Evolutionary conservation across 2,329 filamentous ascomycete genomes (phyloP), one percentile per base, ranked within the genome.

Genomic region (Cladophialophora chaetospira): DNA sequence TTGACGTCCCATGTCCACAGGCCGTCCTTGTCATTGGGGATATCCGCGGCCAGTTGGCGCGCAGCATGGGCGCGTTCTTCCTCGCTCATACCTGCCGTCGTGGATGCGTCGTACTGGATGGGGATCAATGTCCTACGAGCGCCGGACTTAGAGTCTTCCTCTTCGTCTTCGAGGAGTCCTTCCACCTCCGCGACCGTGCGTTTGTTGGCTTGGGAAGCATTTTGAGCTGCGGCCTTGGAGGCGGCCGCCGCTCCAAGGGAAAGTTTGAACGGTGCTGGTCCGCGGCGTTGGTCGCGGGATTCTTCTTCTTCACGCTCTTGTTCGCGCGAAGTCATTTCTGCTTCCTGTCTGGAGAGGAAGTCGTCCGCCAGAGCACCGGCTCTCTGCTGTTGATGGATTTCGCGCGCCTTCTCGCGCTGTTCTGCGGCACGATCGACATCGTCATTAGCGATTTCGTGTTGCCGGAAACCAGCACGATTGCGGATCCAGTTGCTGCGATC

Each of bases 1-100:
- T 92, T 89, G 71, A 99, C 85, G 15, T 88, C 78, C 90, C 91
- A 97, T n/a, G 81, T 83, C 90, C 93, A 99, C 3, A 99, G 79
- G 0, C 89, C 91, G 2, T 88, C 85, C 71, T 88, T 90, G 69
- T 94, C 88, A 11, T 86, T 88, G 0, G 94, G 94, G 62, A 99
- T 97, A 71, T 97, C 91, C 53, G 88, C 84, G 0, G 93, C 94
- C 52, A 99, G 80, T 51, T 91, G 85, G 62, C 88, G 82, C 17
- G 91, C 88, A 0, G 91, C 90, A 68, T 91, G 86, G 43, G 88
- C 86, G 33, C 93, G 83, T 71, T 99, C 93, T 72, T 96, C 92
- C 53, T 96, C 90, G 1, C 88, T 86, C 76, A 94, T 88, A 10
- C 83, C 80, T 36, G 86, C 83, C 57, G 85, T 82, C 9, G 83